A percentile compares a stretch with the other conserved stretches of the same genome.
Evolutionary conservation across 1,284 basidiomycete genomes (phyloP).

Genomic region (Leccinum griseonigrum): DNA sequence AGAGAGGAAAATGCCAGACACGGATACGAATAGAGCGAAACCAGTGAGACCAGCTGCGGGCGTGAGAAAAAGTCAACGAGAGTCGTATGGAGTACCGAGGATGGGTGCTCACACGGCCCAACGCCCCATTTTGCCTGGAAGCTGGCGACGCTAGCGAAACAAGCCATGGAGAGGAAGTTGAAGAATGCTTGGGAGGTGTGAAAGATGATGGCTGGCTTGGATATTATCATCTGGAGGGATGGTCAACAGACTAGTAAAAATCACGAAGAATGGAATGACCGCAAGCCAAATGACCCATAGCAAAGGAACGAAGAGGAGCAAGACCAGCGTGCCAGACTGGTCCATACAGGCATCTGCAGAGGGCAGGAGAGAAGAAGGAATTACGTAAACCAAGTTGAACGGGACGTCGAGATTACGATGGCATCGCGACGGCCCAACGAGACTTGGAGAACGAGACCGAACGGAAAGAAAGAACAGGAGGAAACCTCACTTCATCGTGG

Average conservation of each 20-base stretch:
- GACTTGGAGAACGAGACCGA: slow-evolving; percentile 4
- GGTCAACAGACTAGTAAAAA: slow-evolving; percentile 14
- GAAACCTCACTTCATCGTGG: slow-evolving; percentile 63
- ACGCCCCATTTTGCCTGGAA: slow-evolving; percentile 84
- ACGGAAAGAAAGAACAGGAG: slow-evolving; percentile 8
- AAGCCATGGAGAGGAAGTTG: slow-evolving; percentile 86
- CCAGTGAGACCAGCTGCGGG: slow-evolving; percentile 75
- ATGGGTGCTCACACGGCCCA: slow-evolving; percentile 69
- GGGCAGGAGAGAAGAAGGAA: slow-evolving; percentile 40
- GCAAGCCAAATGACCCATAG: slow-evolving; percentile 66
- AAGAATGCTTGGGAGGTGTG: slow-evolving; percentile 79
- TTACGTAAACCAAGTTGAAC: slow-evolving; percentile 52
- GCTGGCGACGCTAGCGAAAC: slow-evolving; percentile 79
- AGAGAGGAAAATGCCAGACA: slow-evolving; percentile 69
- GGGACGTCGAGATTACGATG: slow-evolving; percentile 23
- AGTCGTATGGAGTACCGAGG: background rate
- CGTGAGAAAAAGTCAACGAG: slow-evolving; percentile 11
- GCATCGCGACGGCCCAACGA: slow-evolving; percentile 7
- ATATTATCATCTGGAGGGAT: slow-evolving; percentile 71
- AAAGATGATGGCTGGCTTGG: slow-evolving; percentile 75
- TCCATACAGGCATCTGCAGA: slow-evolving; percentile 38
- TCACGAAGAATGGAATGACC: slow-evolving; percentile 40
- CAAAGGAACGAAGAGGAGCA: slow-evolving; percentile 61
- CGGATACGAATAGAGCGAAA: slow-evolving; percentile 79
- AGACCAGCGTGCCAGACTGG: slow-evolving; percentile 48